Evolutionary conservation across 305 asterid species (phyloP), one percentile per base, ranked within the genome.

Genomic region (Rubia balearica): DNA sequence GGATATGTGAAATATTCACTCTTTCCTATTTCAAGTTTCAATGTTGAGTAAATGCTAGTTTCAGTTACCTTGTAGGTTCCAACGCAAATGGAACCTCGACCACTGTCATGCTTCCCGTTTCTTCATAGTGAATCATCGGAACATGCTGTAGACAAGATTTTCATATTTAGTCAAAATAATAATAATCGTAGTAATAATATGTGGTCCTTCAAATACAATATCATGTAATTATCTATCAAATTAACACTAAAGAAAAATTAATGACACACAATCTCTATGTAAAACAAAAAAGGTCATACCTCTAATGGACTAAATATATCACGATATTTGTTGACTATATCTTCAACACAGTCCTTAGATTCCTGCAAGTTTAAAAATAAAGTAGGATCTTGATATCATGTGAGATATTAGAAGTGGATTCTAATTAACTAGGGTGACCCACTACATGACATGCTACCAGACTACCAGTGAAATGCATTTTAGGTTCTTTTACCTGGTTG

Each of bases 401-500:
- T 10, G 16, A 19, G 2, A 33, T 21, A 61, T 40, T 6, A 65
- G 61, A 7, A 42, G 56, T 45, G 36, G 6, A 53, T 9, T 45
- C 38, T 67, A 12, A 57, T 33, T 27, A 21, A 73, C 21, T n/a
- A 51, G 14, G 61, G 61, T 68, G 16, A 27, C 27, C 19, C 53
- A 53, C 61, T 21, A 38, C 14, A 67, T 33, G 4, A 43, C 42
- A 21, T 8, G 43, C n/a, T 51, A 8, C 43, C 42, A 5, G 3
- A 30, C n/a, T 51, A 8, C 43, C 42, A 5, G 3, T 43, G 59
- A 43, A 12, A n/a, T n/a, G 11, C 16, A 45, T 38, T 46, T 14
- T 17, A 65, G 13, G 72, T 57, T 57, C 69, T 21, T 66, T 59
- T 74, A 68, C 77, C 57, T 30, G 55, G 69, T 60, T n/a, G 48